Evolutionary conservation across 257 asterid species (phyloP).

Genomic region (Fraxinus americana): DNA sequence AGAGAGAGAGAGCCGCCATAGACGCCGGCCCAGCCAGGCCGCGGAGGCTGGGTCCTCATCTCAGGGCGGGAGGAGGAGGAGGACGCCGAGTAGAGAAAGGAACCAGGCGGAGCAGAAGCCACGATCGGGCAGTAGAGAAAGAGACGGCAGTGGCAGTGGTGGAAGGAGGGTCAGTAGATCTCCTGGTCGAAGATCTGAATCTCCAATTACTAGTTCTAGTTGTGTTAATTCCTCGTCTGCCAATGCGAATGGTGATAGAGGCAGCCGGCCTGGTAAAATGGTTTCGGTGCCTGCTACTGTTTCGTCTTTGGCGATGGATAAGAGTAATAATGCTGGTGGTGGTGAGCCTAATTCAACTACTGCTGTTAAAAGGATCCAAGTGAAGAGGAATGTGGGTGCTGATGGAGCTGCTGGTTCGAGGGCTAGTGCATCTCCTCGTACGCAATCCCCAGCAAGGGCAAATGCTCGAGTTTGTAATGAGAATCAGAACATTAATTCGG

Average conservation of each 20-base stretch:
- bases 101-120: slow-evolving; percentile 48
- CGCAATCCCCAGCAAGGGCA: slow-evolving; percentile 81
- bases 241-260: slow-evolving; percentile 29
- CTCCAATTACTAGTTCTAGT: slow-evolving; percentile 50
- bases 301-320: slow-evolving; percentile 56
- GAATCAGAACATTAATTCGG: slow-evolving; percentile 26
- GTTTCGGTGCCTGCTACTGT: slow-evolving; percentile 91
- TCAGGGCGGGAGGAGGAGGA: slow-evolving; percentile 70
- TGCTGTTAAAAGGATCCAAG: slow-evolving; percentile 78
- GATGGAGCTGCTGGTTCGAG: slow-evolving; percentile 41
- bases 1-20: slow-evolving; percentile 64
- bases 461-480: slow-evolving; percentile 45
- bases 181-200: slow-evolving; percentile 92
- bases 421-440: slow-evolving; percentile 74
- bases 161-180: slow-evolving; percentile 95
- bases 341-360: slow-evolving; percentile 31
- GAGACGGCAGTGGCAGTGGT: slow-evolving; percentile 45
- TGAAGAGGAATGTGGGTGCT: slow-evolving; percentile 75
- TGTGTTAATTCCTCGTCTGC: slow-evolving; percentile 32
- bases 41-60: slow-evolving; percentile 45
- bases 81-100: slow-evolving; percentile 95
- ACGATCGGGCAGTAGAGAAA: slow-evolving; percentile 73
- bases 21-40: slow-evolving; percentile 60
- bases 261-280: slow-evolving; percentile 78
- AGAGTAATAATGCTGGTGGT: slow-evolving; percentile 41